Evolutionary conservation across 2,329 filamentous ascomycete species (phyloP).

Genomic region (Xylariaceae sp.): DNA sequence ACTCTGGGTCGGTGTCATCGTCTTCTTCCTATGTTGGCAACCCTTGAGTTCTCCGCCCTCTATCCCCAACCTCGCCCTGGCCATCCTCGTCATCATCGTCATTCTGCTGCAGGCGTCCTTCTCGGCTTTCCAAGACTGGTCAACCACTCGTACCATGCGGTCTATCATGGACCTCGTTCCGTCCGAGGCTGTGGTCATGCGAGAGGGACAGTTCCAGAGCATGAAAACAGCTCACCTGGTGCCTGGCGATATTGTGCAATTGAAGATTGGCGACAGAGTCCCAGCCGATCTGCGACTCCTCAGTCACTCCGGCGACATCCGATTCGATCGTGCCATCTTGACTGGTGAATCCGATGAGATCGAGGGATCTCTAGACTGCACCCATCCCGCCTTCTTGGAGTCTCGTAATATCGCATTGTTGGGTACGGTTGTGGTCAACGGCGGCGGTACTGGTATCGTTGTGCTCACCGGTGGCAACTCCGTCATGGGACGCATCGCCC

Average conservation of each 20-base stretch:
- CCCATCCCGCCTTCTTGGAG: background rate
- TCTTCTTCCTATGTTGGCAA: constrained; percentile 1
- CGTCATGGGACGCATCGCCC: constrained; percentile 2
- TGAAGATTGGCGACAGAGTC: background rate
- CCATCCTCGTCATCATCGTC: constrained; percentile 1
- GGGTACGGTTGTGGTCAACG: constrained; percentile 1
- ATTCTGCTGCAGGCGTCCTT: background rate
- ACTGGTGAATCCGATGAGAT: constrained; percentile 1
- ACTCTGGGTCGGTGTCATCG: background rate
- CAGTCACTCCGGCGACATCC: background rate
- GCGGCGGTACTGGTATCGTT: background rate
- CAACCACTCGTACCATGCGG: background rate
- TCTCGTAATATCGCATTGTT: background rate
- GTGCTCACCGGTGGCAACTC: constrained; percentile 4
- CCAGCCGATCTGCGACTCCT: constrained; percentile 2
- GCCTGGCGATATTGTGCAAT: background rate
- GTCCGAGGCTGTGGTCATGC: background rate
- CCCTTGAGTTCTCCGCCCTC: background rate
- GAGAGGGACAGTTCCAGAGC: background rate
- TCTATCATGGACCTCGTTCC: background rate
- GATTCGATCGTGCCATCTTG: constrained; percentile 1
- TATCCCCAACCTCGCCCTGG: background rate
- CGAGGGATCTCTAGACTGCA: background rate
- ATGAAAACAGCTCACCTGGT: background rate
- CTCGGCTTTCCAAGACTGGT: background rate